phyloP scores from a whole-genome alignment of 75 land plant genomes.

The Pinus taeda region DNA sequence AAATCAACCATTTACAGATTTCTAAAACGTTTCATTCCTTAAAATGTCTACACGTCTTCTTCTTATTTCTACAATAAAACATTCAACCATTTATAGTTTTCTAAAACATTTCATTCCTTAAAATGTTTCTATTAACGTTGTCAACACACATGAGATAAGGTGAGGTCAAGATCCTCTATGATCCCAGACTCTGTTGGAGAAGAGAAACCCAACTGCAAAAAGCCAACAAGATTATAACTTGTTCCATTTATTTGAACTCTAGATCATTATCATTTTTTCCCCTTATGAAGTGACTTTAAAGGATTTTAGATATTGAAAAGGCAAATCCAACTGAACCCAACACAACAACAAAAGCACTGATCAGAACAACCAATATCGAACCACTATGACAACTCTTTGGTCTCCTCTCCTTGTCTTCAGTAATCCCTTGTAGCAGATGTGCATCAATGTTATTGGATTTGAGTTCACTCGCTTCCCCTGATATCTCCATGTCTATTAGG shows the following conservation, averaged over 20 bases:
- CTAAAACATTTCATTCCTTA: no score
- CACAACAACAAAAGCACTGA: conserved; percentile 53
- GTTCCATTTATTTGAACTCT: no score
- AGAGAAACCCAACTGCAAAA: conserved; percentile 33
- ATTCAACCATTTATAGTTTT: no score
- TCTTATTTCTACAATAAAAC: conserved; percentile 2
- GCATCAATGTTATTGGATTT: no score
- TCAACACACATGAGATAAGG: conserved; percentile 25
- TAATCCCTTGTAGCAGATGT: no score
- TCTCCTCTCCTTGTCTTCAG: no score
- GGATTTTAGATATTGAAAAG: conserved; percentile 22
- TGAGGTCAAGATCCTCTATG: conserved; percentile 32
- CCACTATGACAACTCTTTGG: neutral
- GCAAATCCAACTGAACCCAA: conserved; percentile 63
- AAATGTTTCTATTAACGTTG: no score
- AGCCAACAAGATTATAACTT: neutral
- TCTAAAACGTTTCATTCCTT: no score
- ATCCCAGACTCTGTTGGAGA: conserved; percentile 30
- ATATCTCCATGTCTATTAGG: neutral
- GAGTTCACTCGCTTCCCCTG: neutral
- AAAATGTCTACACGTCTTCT: no score
- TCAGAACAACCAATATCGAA: neutral
- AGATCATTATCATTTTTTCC: no score
- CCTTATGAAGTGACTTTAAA: neutral
- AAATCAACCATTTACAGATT: no score